Base-by-base conservation (phyloP, 1,284 basidiomycete genomes). In the Sphagnurus paluster region DNA sequence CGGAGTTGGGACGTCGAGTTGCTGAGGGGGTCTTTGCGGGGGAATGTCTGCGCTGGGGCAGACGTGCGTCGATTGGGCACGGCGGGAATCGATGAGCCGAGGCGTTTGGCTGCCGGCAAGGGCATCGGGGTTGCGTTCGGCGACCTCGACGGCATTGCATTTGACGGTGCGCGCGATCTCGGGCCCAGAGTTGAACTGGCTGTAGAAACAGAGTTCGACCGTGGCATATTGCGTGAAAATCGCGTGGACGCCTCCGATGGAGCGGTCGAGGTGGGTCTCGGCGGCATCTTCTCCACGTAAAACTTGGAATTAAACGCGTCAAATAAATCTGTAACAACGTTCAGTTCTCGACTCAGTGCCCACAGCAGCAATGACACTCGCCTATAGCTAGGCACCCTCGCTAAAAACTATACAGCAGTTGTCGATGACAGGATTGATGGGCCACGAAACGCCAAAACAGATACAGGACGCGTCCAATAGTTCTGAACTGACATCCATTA, bases 121-220 rank as follows among this genome's bases (percentile, higher is more conserved):
- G 54, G 58, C 28, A 57, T 49, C 1, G 55, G 55, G 7, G 55
- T 58, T 10, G 50, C 55, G 45, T 60, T 57, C 21, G 56, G 54
- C 13, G 59, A 60, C 37, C 56, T 44, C 13, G 49, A 45, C 11
- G 43, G 46, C 13, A 43, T 40, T 17, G 46, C 36, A 28, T 36
- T 53, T 14, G 49, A 56, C 26, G 37, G 49, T 7, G 44, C 43
- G 17, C 51, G 46, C n/a, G 53, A 42, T 42, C 53, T 50, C 8
- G 50, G 33, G n/a, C 30, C 35, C 2, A 46, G 32, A 5, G 48
- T 17, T 14, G 52, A 45, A 13, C 28, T 39, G 16, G 44, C 24
- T 5, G 54, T 50, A 1, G 54, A 56, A 14, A 50, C 30, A 3
- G 53, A 52, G 28, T 48, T 48, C 8, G 50, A 52, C 9, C 47